Conservation (phyloP, 1,284 basidiomycete genomes). For the Moesziomyces sp. region DNA sequence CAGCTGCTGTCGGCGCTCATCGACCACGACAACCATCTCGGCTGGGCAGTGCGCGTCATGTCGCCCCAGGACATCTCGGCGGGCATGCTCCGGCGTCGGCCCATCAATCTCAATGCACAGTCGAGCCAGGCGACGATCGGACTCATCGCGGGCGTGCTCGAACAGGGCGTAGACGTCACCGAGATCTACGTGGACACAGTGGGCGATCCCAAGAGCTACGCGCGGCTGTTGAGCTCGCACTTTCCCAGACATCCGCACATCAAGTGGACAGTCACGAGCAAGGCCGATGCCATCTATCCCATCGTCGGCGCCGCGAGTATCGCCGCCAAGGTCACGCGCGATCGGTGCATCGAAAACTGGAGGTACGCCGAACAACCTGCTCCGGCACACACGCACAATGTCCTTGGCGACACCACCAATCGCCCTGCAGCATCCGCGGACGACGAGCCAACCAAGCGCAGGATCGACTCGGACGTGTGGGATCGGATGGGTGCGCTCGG, state of each 20-base stretch:
- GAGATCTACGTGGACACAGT: conserved; percentile 97
- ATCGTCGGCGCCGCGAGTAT: conserved; percentile 97
- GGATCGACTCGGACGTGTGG: conserved; percentile 14
- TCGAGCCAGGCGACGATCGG: conserved; percentile 90
- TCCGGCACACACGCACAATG: neutral
- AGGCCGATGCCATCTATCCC: conserved; percentile 94
- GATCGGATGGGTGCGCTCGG: conserved; percentile 25
- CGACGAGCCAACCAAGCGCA: conserved; percentile 30
- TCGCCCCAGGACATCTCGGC: conserved; percentile 91
- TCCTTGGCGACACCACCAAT: conserved; percentile 25
- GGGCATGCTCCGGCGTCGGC: conserved; percentile 86
- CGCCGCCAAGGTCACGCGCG: conserved; percentile 94
- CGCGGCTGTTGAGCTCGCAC: conserved; percentile 67
- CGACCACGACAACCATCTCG: conserved; percentile 64
- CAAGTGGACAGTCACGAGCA: conserved; percentile 86
- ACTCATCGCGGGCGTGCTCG: conserved; percentile 84
- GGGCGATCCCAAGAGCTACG: conserved; percentile 85
- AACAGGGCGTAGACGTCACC: conserved; percentile 82
- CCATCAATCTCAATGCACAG: conserved; percentile 90
- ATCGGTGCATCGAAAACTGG: conserved; percentile 90
- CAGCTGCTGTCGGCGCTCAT: conserved; percentile 64
- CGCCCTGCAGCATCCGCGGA: neutral
- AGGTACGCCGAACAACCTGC: conserved; percentile 68
- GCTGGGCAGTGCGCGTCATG: conserved; percentile 82
- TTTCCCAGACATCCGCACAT: conserved; percentile 62